Evolutionary conservation across 2,329 filamentous ascomycete species (phyloP), one percentile per base, ranked within the genome.

Genomic region (Colletotrichum echinochloae): DNA sequence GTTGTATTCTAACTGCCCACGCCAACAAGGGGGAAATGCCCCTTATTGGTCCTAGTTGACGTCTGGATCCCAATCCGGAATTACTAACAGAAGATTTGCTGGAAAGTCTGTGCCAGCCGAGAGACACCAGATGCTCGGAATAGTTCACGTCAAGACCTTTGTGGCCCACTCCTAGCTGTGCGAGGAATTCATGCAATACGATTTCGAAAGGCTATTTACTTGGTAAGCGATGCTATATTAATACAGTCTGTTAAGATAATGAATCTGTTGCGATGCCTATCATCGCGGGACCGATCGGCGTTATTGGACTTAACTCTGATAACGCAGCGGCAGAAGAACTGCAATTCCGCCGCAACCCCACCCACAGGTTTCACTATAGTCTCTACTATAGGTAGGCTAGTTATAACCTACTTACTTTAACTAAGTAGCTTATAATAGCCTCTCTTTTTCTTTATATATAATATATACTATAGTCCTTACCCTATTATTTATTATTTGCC

Each of bases 161-260:
- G 41, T 14, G 49, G 11, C 37, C 66, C 67, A 62, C 63, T 44
- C 56, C 33, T 63, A 44, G n/a, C 41, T 23, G 39, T n/a, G 41
- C n/a, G n/a, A 56, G 49, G 49, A 11, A 33, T 33, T 49, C 30
- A 56, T 46, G 56, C 56, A 41, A 57, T 52, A 41, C 9, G 52
- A 41, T 26, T 35, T 39, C 35, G 12, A 49, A 28, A 52, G 5
- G 28, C 67, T 51, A 66, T 66, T 23, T 57, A 70, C 49, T 66
- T 57, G 67, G 33, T 57, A 51, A 66, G 49, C 56, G 63, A 61
- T 33, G 33, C 23, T 33, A 52, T 20, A 57, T 66, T 61, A 66
- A 49, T 14, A 66, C 18, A 9, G 33, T 26, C 49, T 37, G 33
- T 33, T 66, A 56, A 61, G 49, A 57, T 37, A n/a, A n/a, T n/a